Evolutionary conservation across 73 alveolate genomes (phyloP).

Genomic region (Tetrahymena elliotti): DNA sequence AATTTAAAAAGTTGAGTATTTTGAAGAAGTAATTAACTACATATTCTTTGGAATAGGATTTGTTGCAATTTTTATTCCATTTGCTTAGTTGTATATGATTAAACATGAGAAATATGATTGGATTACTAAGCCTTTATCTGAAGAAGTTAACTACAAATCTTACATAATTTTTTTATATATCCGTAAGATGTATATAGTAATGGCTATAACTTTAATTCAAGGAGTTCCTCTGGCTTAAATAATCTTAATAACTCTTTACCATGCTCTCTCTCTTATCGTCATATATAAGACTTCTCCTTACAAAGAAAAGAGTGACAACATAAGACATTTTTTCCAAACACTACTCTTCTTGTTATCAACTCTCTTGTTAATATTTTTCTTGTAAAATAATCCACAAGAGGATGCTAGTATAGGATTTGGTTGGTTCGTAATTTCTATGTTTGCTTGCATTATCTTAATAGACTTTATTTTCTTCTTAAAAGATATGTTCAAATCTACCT

Average conservation of each 20-base stretch:
- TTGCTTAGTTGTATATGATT: neutral
- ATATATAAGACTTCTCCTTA: neutral
- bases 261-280: neutral
- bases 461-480: neutral
- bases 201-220: neutral
- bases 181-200: neutral
- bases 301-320: neutral
- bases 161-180: neutral
- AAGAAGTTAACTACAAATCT: neutral
- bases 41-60: neutral
- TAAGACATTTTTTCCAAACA: neutral
- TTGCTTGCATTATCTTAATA: neutral
- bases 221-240: neutral
- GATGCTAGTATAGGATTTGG: neutral
- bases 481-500: neutral
- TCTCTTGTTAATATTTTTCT: neutral
- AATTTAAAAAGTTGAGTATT: neutral
- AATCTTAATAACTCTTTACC: neutral
- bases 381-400: neutral
- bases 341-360: neutral
- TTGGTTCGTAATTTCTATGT: neutral
- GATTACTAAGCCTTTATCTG: neutral
- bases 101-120: neutral
- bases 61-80: neutral
- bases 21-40: neutral